Percentiles rank a stretch among this genome's conserved stretches.
These are phyloP conservation scores for Candida frijolesensis DNA, from an alignment of 1,139 yeast genomes.

Conservation along the genomic window DNA sequence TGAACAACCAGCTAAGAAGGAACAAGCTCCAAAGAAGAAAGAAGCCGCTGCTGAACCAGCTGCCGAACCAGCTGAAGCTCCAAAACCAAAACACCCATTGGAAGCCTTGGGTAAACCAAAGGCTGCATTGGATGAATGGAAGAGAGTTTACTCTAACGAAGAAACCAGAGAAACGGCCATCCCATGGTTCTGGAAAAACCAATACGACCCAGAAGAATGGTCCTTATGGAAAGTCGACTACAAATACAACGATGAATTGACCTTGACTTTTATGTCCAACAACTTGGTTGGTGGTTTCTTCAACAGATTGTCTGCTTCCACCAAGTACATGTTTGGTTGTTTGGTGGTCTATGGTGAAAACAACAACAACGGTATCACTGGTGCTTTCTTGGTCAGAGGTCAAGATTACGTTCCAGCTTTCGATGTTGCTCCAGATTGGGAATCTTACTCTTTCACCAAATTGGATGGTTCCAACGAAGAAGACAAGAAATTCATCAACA, in stretches of 20 bases:
- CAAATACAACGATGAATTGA: slow-evolving; percentile 97
- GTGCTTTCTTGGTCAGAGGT: slow-evolving; percentile 94
- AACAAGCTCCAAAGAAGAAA: slow-evolving; percentile 17
- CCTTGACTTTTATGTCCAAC: slow-evolving; percentile 96
- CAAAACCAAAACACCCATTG: slow-evolving; percentile 90
- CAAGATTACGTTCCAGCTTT: slow-evolving; percentile 89
- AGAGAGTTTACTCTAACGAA: slow-evolving; percentile 94
- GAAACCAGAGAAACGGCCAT: slow-evolving; percentile 93
- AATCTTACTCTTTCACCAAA: slow-evolving; percentile 52
- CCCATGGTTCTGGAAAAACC: slow-evolving; percentile 95
- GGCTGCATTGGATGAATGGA: slow-evolving; percentile 87
- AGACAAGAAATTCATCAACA: slow-evolving; percentile 42
- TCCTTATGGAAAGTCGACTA: slow-evolving; percentile 93
- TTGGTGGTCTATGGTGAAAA: slow-evolving; percentile 96
- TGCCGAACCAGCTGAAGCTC: slow-evolving; percentile 47
- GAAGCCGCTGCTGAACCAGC: slow-evolving; percentile 41
- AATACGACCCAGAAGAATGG: slow-evolving; percentile 90
- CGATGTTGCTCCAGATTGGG: slow-evolving; percentile 99
- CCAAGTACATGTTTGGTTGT: slow-evolving; percentile 92
- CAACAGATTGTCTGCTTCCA: slow-evolving; percentile 88
- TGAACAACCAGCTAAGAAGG: slow-evolving; percentile 21
- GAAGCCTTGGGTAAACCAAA: slow-evolving; percentile 75
- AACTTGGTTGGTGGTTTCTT: slow-evolving; percentile 98
- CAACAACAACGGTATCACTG: slow-evolving; percentile 96
- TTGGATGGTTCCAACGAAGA: slow-evolving; percentile 41